Evolutionary conservation across 306 rosid species (phyloP).

Genomic region (Vigna mungo): DNA sequence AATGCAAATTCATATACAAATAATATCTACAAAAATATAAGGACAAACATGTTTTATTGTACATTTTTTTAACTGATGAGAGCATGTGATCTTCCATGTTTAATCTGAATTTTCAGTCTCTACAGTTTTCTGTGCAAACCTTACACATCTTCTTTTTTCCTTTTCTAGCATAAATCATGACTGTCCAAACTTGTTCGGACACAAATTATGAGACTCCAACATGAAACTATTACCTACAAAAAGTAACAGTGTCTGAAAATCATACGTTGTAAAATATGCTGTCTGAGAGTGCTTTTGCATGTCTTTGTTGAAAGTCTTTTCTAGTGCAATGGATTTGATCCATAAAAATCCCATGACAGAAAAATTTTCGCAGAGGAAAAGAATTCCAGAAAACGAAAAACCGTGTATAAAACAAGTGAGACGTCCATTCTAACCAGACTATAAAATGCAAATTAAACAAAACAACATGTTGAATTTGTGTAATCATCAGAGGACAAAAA

Average conservation of each 20-base stretch:
- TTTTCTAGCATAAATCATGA: neutral
- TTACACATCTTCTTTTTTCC: neutral
- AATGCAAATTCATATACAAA: too few species aligned
- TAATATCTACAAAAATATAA: too few species aligned
- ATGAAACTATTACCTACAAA: neutral
- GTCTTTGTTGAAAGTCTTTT: neutral
- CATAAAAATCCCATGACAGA: neutral
- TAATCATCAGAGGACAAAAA: neutral
- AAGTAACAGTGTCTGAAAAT: neutral
- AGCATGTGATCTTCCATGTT: neutral
- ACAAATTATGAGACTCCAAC: conserved; percentile 1
- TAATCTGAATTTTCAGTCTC: neutral
- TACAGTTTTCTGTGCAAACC: neutral
- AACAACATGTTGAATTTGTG: conserved; percentile 33
- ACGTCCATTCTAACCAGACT: conserved; percentile 31
- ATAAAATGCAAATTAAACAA: neutral
- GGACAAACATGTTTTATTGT: neutral
- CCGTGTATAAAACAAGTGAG: conserved; percentile 11
- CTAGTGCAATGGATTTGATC: neutral
- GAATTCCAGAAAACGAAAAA: neutral
- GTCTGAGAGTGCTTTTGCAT: neutral
- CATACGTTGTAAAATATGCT: neutral
- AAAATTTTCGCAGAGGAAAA: neutral
- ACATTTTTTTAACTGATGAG: neutral
- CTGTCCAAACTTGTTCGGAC: neutral